These are phyloP conservation scores for Fusarium xylarioides DNA, from an alignment of 2,329 filamentous ascomycete genomes.

Conservation along the genomic window DNA sequence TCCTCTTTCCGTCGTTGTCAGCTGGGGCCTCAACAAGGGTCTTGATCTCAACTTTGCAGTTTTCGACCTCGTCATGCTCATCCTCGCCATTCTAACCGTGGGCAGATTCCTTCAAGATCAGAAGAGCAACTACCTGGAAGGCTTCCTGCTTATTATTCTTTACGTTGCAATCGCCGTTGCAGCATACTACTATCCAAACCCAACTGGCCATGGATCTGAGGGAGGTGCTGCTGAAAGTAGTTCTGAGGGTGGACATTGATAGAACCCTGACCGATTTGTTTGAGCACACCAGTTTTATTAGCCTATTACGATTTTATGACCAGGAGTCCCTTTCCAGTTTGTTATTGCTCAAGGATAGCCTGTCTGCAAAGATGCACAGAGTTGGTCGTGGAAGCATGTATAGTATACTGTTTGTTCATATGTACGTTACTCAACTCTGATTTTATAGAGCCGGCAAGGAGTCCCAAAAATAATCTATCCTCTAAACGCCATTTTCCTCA, in stretches of 20 bases:
- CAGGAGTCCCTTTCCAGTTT: conserved; percentile 2
- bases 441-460: neutral
- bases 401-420: neutral
- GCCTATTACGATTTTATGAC: conserved; percentile 18
- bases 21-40: conserved; percentile 75
- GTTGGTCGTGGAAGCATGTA: neutral
- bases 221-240: neutral
- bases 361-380: neutral
- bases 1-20: conserved; percentile 82
- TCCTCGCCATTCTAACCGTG: conserved; percentile 86
- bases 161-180: conserved; percentile 69
- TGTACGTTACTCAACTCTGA: neutral
- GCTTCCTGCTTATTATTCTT: conserved; percentile 77
- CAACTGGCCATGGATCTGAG: conserved; percentile 22
- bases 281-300: neutral
- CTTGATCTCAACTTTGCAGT: conserved; percentile 88
- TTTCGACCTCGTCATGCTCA: conserved; percentile 83
- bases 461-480: neutral
- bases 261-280: neutral
- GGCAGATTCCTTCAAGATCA: conserved; percentile 88
- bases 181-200: conserved; percentile 65
- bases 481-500: neutral
- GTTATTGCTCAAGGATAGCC: neutral
- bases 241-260: conserved; percentile 25
- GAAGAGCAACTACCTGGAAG: conserved; percentile 92